Evolutionary conservation across 257 asterid species (phyloP), one percentile per base, ranked within the genome.

Genomic region (Petunia secreta): DNA sequence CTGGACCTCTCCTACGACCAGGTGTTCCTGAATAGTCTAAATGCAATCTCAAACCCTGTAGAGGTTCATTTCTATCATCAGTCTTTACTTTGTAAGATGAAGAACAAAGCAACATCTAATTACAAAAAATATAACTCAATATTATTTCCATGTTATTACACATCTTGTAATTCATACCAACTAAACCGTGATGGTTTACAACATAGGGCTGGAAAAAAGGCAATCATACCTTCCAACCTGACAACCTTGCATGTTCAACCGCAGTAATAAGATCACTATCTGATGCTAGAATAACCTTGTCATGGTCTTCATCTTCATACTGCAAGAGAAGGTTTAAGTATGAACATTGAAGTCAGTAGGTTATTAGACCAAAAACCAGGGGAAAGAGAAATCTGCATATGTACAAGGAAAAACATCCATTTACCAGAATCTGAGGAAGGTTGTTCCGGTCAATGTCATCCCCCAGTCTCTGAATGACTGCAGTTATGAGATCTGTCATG

Each of bases 251-350:
- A 76, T 96, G 98, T 84, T 90, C 91, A 57, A 96, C 88, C 39
- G 99, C 99, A 4, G 97, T 97, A 80, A 84, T 86, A 77, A 96
- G 99, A 88, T 96, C 99, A 81, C 89, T 80, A 76, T 96, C 99
- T 40, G 99, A 90, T 82, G 97, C 97, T 79, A 96, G 94, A 57
- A 96, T 83, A 46, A 94, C 92, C 83, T 88, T 89, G 91, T 96
- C 99, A 44, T 87, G 86, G 82, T 96, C 99, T 82, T 94, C 99
- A 37, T 96, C 99, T 85, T 96, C 99, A 63, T 95, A 95, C 99
- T 95, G 88, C 82, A 84, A 55, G 37, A 75, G 7, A 16, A 39
- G 46, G 46, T 11, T 10, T 52, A 39, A 37, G 6, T 43, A 52
- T 71, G 40, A 76, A 53, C 50, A 16, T 74, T 53, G 34, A 64